phyloP scores from a whole-genome alignment of 768 basidiomycete species.

The Tylopilus rubrobrunneus region DNA sequence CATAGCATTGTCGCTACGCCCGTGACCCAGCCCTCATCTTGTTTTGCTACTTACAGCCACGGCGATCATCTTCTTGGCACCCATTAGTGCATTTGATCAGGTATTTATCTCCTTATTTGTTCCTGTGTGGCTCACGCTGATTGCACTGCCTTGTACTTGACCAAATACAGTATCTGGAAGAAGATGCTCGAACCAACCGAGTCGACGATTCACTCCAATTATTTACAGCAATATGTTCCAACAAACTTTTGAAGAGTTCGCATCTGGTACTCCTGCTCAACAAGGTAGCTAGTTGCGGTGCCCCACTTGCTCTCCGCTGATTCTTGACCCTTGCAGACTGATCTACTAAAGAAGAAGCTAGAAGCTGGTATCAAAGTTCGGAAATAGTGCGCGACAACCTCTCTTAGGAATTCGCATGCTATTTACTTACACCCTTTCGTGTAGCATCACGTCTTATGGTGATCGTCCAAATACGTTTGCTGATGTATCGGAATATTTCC shows the following conservation, averaged over 20 bases:
- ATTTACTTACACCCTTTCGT: background rate
- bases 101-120: conserved; percentile 32
- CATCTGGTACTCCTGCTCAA: conserved; percentile 76
- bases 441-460: conserved; percentile 74
- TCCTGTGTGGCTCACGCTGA: background rate
- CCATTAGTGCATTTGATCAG: conserved; percentile 86
- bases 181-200: conserved; percentile 74
- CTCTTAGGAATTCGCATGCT: background rate
- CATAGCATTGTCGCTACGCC: conserved; percentile 18
- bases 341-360: conserved; percentile 70
- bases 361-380: conserved; percentile 62
- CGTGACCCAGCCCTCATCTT: conserved; percentile 6
- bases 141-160: conserved; percentile 7
- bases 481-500: conserved; percentile 73
- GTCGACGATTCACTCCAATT: conserved; percentile 81
- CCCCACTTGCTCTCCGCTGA: conserved; percentile 4
- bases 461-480: conserved; percentile 68
- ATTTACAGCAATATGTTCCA: conserved; percentile 71
- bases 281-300: conserved; percentile 46
- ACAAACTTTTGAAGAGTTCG: conserved; percentile 66
- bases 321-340: conserved; percentile 42
- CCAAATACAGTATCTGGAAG: conserved; percentile 64
- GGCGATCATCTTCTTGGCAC: conserved; percentile 83
- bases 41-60: conserved; percentile 45
- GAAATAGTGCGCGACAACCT: conserved; percentile 59